These are phyloP conservation scores for Rubia tinctorum DNA, from an alignment of 305 asterid genomes.

Conservation along the genomic window DNA sequence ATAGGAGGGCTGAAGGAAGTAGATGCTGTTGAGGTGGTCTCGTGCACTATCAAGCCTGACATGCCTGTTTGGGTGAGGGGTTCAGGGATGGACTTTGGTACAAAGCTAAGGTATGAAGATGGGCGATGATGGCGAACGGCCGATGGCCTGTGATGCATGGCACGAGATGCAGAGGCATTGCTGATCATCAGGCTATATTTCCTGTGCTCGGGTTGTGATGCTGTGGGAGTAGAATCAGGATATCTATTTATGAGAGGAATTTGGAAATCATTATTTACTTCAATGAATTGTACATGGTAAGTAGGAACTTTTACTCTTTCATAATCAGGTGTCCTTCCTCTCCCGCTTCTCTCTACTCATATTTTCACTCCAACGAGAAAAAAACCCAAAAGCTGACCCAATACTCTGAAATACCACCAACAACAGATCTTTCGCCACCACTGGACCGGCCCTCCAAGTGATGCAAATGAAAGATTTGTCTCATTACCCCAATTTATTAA, in stretches of 20 bases:
- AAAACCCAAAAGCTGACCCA: no score
- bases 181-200: conserved; percentile 20
- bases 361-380: no score
- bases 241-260: neutral
- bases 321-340: no score
- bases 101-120: conserved; percentile 61
- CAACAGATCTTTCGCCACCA: no score
- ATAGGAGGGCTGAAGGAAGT: conserved; percentile 64
- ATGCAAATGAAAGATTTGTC: no score
- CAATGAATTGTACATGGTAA: neutral
- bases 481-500: no score
- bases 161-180: conserved; percentile 24
- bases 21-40: conserved; percentile 43
- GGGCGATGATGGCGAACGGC: conserved; percentile 36
- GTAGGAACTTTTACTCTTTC: neutral
- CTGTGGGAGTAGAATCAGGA: neutral
- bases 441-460: no score
- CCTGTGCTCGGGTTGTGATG: conserved; percentile 15
- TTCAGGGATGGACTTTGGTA: conserved; percentile 46
- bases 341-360: no score
- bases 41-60: conserved; percentile 32
- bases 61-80: conserved; percentile 74
- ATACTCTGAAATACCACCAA: no score
- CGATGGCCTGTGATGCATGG: conserved; percentile 22
- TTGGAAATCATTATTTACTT: neutral